Evolutionary conservation across 2,329 filamentous ascomycete species (phyloP), one percentile per base, ranked within the genome.

Genomic region (Talaromyces amestolkiae): DNA sequence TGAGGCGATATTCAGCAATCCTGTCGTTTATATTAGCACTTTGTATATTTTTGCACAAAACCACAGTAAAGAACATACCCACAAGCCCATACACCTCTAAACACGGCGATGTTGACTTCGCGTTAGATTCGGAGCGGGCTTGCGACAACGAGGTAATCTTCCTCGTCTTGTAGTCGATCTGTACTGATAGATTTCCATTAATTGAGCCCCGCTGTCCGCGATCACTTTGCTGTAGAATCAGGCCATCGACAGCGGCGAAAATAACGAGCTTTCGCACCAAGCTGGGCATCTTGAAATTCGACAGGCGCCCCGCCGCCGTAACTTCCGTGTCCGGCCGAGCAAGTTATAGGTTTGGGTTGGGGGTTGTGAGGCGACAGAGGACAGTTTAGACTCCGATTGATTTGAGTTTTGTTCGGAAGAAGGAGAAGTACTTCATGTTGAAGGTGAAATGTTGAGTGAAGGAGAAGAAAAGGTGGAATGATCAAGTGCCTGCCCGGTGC

Each of bases 181-280:
- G 87, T 62, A 93, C 82, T 24, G 88, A 83, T 66, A 84, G 82
- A 24, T 27, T 56, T 5, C 37, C 51, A 45, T 58, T 65, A 22
- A 22, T 51, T 13, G 19, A 56, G 5, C 15, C 56, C 8, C 51
- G 39, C 45, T 82, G 78, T 65, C 75, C 86, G 13, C 59, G 33
- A 84, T 73, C 87, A 76, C 70, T 81, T 31, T 91, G 89, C 72
- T 95, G 91, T 53, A 97, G 84, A 69, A 96, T 82, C 61, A 97
- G 84, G 65, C 93, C 93, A 73, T 97, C 93, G 63, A 89, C 86
- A 31, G 92, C 88, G 64, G 93, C 92, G 77, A 89, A 89, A 70
- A 97, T 87, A 69, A 93, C 76, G 64, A 96, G 81, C 79, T 95
- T 96, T 75, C 91, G 90, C 66, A 91, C 88, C 67, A 96, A 81